Evolutionary conservation across 306 rosid species (phyloP).

Genomic region (Styphnolobium japonicum): DNA sequence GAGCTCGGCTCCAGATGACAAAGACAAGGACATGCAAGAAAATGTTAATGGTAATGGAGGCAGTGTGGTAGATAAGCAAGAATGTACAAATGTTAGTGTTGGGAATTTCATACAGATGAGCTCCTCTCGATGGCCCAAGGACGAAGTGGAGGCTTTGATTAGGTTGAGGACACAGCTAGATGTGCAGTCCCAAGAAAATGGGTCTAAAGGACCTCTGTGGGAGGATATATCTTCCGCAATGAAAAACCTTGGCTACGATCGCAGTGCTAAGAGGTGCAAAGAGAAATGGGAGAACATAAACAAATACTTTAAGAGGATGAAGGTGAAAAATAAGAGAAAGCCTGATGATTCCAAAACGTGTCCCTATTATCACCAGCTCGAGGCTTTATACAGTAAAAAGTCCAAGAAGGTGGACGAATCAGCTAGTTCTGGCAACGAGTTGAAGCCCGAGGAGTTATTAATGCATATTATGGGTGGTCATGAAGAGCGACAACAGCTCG

Average conservation of each 20-base stretch:
- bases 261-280: conserved; percentile 82
- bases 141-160: conserved; percentile 78
- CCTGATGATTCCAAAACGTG: conserved; percentile 76
- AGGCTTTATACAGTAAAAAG: conserved; percentile 56
- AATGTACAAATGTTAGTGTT: conserved; percentile 17
- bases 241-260: conserved; percentile 59
- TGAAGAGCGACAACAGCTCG: conserved; percentile 26
- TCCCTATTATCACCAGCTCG: conserved; percentile 72
- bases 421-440: conserved; percentile 36
- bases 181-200: conserved; percentile 51
- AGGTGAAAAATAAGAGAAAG: conserved; percentile 66
- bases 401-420: conserved; percentile 37
- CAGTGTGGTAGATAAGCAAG: conserved; percentile 35
- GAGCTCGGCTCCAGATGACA: conserved; percentile 8
- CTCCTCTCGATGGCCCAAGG: conserved; percentile 78
- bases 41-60: conserved; percentile 21
- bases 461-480: conserved; percentile 72
- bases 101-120: conserved; percentile 42
- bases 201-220: conserved; percentile 71
- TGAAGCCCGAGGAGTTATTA: conserved; percentile 79
- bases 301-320: conserved; percentile 84
- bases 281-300: conserved; percentile 99
- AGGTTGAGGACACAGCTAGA: conserved; percentile 60
- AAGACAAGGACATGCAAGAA: conserved; percentile 32
- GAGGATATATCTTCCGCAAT: conserved; percentile 67